A percentile compares a stretch with the other conserved stretches of the same genome.
These are phyloP conservation scores for Lyophyllum shimeji DNA, from an alignment of 768 basidiomycete species.

Conservation along the genomic window DNA sequence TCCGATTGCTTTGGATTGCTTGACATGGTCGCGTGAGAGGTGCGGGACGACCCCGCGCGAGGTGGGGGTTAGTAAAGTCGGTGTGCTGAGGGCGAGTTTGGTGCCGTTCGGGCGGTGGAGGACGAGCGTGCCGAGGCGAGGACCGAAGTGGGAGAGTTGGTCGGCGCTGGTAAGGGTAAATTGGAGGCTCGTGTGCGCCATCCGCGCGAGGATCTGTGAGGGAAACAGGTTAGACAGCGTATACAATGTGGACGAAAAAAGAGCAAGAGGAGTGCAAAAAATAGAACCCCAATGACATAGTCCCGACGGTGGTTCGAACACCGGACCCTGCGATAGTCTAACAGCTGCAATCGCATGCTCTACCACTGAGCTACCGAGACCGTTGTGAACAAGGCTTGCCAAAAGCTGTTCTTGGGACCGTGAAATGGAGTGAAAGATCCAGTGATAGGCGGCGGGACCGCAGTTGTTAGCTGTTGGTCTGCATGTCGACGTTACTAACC, in stretches of 20 bases:
- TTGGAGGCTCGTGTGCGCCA: neutral
- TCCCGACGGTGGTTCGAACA: slow-evolving; percentile 47
- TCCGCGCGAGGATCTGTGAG: neutral
- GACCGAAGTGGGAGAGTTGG: slow-evolving; percentile 22
- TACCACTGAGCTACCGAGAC: slow-evolving; percentile 57
- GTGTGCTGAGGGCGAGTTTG: slow-evolving; percentile 51
- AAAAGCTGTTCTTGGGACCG: no score
- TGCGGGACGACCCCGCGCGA: slow-evolving; percentile 78
- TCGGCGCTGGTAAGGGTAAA: slow-evolving; percentile 1
- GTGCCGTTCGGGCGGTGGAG: slow-evolving; percentile 16
- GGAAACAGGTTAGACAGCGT: no score
- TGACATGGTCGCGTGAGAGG: slow-evolving; percentile 62
- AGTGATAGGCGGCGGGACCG: no score
- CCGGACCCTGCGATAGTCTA: slow-evolving; percentile 40
- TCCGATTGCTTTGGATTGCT: slow-evolving; percentile 44
- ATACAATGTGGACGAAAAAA: no score
- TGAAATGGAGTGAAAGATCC: no score
- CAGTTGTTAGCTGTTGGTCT: no score
- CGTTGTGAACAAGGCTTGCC: no score
- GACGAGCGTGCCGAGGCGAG: slow-evolving; percentile 33
- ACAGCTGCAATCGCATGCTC: slow-evolving; percentile 48
- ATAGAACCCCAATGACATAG: no score
- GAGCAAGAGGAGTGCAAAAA: no score
- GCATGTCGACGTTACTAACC: no score
- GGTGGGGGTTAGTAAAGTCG: slow-evolving; percentile 59